These are phyloP conservation scores for Forsythia viridissima DNA, from an alignment of 257 asterid species.

Conservation along the genomic window DNA sequence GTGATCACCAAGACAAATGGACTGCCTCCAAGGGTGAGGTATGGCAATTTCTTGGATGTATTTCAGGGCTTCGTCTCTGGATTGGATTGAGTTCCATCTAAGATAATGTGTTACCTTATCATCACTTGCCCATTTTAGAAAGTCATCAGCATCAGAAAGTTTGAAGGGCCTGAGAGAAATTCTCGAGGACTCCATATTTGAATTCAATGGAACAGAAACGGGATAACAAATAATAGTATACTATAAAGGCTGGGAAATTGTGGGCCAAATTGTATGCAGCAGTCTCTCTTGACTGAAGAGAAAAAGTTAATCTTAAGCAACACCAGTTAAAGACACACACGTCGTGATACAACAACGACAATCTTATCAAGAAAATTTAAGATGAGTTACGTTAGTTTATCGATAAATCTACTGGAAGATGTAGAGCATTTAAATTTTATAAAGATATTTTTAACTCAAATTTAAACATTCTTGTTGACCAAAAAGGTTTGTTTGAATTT, in stretches of 20 bases:
- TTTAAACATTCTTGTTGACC: too few relatives aligned
- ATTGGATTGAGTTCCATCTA: slow-evolving; percentile 54
- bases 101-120: slow-evolving; percentile 54
- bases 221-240: not conserved
- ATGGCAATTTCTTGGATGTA: slow-evolving; percentile 59
- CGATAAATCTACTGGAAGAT: too few relatives aligned
- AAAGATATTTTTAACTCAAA: too few relatives aligned
- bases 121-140: slow-evolving; percentile 62
- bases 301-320: not conserved
- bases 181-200: slow-evolving; percentile 48
- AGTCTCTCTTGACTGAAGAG: slow-evolving; percentile 14
- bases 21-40: slow-evolving; percentile 70
- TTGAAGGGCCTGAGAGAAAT: slow-evolving; percentile 57
- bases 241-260: too few relatives aligned
- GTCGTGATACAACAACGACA: too few relatives aligned
- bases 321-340: too few relatives aligned
- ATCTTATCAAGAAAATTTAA: too few relatives aligned
- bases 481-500: too few relatives aligned
- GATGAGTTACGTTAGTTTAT: too few relatives aligned
- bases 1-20: slow-evolving; percentile 54
- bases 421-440: too few relatives aligned
- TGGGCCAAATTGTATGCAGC: not conserved
- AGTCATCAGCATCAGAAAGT: slow-evolving; percentile 56
- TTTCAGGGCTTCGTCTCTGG: slow-evolving; percentile 51
- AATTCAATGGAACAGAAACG: not conserved